Evolutionary conservation across 169 alveolate species (phyloP).

Genomic region (Cryptosporidium canis): DNA sequence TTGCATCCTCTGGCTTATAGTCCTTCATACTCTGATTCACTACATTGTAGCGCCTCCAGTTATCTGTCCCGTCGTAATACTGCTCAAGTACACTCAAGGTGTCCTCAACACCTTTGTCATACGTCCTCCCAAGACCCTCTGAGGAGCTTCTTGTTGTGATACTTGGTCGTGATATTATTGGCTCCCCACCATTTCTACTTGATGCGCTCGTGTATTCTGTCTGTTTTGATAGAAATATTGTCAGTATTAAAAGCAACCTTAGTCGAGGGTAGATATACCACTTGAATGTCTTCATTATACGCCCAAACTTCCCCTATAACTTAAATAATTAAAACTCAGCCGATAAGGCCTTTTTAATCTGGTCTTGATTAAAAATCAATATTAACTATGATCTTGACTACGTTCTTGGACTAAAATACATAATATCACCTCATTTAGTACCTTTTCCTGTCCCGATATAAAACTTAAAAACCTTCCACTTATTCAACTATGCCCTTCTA

Average conservation of each 20-base stretch:
- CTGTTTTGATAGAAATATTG: background rate
- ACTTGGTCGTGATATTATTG: slow-evolving; percentile 42
- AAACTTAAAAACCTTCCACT: background rate
- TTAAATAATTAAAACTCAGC: background rate
- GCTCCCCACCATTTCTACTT: background rate
- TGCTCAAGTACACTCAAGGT: slow-evolving; percentile 13
- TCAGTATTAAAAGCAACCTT: background rate
- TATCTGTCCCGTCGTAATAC: slow-evolving; percentile 44
- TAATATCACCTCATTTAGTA: background rate
- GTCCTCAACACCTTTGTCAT: slow-evolving; percentile 67
- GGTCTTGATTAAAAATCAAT: background rate
- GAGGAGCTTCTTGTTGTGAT: slow-evolving; percentile 53
- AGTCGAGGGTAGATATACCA: background rate
- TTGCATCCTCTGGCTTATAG: background rate
- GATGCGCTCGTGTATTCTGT: background rate
- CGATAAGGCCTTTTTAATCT: background rate
- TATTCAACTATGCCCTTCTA: background rate
- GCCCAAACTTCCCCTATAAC: background rate
- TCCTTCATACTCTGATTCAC: slow-evolving; percentile 9
- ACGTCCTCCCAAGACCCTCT: slow-evolving; percentile 67
- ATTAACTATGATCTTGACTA: background rate
- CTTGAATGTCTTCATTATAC: background rate
- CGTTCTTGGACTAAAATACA: background rate
- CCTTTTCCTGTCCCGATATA: background rate
- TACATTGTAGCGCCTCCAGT: slow-evolving; percentile 47